Base-by-base conservation (phyloP, 2,329 filamentous ascomycete genomes). In the Fusarium bactridioides region DNA sequence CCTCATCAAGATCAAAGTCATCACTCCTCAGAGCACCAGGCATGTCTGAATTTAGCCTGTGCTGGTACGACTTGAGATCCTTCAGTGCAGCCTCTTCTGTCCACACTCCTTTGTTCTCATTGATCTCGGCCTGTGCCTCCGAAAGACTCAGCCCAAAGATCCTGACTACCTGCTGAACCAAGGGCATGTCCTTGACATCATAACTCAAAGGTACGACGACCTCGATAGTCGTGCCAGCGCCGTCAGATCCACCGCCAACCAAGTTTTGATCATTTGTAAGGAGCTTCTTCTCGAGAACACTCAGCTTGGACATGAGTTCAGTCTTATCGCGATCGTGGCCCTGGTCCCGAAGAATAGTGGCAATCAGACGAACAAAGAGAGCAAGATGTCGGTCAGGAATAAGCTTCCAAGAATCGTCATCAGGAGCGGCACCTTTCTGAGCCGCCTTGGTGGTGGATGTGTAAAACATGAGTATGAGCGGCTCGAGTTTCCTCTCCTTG, bases 171-270 rank as follows among this genome's bases (percentile, higher is more conserved):
- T 92, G 89, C 80, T 96, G 92, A 33, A 97, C 96, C 83, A 98
- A 88, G 41, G 92, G 92, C 96, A 99, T 99, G 79, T 99, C 96
- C 82, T 96, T 97, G 79, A 98, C 92, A 81, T 98, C 94, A 81
- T 97, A 94, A 78, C 91, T 96, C 64, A 97, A 85, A 16, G 95
- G 94, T 6, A 94, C 89, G 63, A 93, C 87, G 27, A 95, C 93
- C 80, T 98, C 95, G 71, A 96, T 87, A 13, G 92, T 93, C 25
- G 78, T 81, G 35, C 82, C 82, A 27, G 77, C 77, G 18, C 78
- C 78, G 60, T 81, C 80, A 33, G 79, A 73, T 38, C 79, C 79
- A 33, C 73, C 76, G 23, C 78, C 78, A 31, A 81, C 80, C 57
- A 99, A 86, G 79, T 98, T 94, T 81, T 97, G 94, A 77, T 98